These are phyloP conservation scores for Gossypium sturtianum DNA, from an alignment of 345 rosid species.

Conservation along the genomic window DNA sequence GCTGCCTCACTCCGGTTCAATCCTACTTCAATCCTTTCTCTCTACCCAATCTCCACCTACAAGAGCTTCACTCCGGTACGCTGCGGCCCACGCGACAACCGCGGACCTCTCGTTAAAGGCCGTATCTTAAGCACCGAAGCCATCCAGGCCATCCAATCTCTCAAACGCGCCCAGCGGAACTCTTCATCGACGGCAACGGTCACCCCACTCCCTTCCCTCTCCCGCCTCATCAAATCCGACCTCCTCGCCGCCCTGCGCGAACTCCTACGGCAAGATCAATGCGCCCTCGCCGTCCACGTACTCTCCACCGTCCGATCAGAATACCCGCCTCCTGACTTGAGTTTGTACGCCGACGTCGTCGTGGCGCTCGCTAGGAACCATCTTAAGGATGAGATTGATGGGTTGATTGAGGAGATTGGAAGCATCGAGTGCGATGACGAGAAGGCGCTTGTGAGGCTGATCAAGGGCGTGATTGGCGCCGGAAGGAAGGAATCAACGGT, in stretches of 20 bases:
- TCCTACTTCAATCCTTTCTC: constrained; percentile 15
- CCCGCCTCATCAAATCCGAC: constrained; percentile 73
- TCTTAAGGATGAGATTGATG: constrained; percentile 45
- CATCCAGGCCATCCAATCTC: constrained; percentile 82
- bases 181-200: constrained; percentile 18
- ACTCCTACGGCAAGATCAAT: constrained; percentile 77
- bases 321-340: constrained; percentile 45
- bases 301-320: constrained; percentile 61
- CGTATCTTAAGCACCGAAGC: constrained; percentile 80
- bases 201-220: constrained; percentile 45
- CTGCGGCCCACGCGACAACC: constrained; percentile 71
- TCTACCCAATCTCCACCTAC: background rate
- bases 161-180: constrained; percentile 52
- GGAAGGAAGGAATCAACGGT: constrained; percentile 69
- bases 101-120: constrained; percentile 85
- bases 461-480: constrained; percentile 52
- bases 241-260: constrained; percentile 61
- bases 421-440: constrained; percentile 38
- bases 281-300: constrained; percentile 65
- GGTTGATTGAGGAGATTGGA: constrained; percentile 47
- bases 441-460: constrained; percentile 41
- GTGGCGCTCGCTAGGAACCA: constrained; percentile 47
- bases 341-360: constrained; percentile 57
- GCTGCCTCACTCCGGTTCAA: constrained; percentile 22
- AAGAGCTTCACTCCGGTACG: constrained; percentile 25